Base-by-base conservation (phyloP, 805 yeast species). In the Saccharomycopsis schoenii region DNA sequence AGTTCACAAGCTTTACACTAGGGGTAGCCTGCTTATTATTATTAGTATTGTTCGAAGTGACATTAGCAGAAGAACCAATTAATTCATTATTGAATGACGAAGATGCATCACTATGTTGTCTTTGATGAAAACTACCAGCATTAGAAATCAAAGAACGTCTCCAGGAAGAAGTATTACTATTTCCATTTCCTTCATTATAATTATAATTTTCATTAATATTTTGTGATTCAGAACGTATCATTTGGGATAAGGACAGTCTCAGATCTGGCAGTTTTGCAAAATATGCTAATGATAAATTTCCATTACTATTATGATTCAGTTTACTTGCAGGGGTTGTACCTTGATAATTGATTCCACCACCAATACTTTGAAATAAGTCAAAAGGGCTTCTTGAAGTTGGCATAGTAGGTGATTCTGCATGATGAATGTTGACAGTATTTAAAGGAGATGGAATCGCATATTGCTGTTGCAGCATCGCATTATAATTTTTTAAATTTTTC, bases 41-140 rank as follows among this genome's bases (percentile, higher is more conserved):
- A 17, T 6, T 21, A 8, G 9, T 24, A 14, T 21, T 47, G 34
- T 25, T 47, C 17, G 15, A 19, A 9, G 52, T 9, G 21, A 15
- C 11, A 47, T n/a, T 21, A 11, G 52, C 21, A 12, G 52, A 47
- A 12, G 41, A 5, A 11, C 15, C 10, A 9, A 5, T 37, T 5
- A 14, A 37, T 37, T 37, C 41, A 37, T 37, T 37, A 14, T 37
- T 37, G 12, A 37, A 37, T 5, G 41, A 37, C 10, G 41, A 37
- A 24, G 52, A 47, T 8, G 52, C 52, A 21, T 47, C 52, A 47
- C 52, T 47, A 24, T 47, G 11, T 24, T 47, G 52, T 47, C 52
- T 47, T 21, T 47, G 52, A 47, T 47, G 52, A 21, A n/a, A 47
- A 24, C 52, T 47, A 24, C 52, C 52, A 47, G 52, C 52, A 47